Percentiles rank a stretch among this genome's conserved stretches.
Conservation (phyloP, 345 rosid genomes). For the Brassica carinata region DNA sequence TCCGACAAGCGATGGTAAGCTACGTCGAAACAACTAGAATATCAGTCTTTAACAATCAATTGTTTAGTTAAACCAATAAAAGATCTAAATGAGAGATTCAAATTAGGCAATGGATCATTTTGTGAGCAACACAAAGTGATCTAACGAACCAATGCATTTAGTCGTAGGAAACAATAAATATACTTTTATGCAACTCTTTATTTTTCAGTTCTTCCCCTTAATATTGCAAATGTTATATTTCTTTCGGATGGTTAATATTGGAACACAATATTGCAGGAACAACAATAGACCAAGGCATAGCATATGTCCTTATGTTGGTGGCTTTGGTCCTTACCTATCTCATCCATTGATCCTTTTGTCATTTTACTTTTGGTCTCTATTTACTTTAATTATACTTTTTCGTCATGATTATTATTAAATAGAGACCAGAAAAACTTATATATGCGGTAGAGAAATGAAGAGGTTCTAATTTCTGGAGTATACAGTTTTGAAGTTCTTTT, state of each 20-base stretch:
- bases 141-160: neutral
- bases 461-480: constrained; percentile 24
- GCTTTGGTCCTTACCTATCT: constrained; percentile 87
- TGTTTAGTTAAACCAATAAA: neutral
- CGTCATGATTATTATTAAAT: constrained; percentile 5
- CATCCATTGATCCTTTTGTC: constrained; percentile 50
- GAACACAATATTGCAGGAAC: constrained; percentile 57
- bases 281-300: constrained; percentile 87
- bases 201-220: neutral
- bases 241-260: neutral
- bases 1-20: constrained; percentile 79
- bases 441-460: constrained; percentile 26
- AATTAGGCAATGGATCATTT: neutral
- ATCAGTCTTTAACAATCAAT: neutral
- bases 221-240: neutral
- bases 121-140: neutral
- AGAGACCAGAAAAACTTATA: constrained; percentile 14
- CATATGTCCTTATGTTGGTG: constrained; percentile 81
- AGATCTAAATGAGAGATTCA: neutral
- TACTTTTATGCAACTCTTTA: neutral
- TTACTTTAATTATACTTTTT: constrained; percentile 21
- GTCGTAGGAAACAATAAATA: neutral
- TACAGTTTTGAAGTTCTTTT: constrained; percentile 24
- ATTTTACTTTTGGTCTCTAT: constrained; percentile 30
- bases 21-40: neutral